phyloP scores from a whole-genome alignment of 139 green algal genomes.

The Chlamydomonas sp. region DNA sequence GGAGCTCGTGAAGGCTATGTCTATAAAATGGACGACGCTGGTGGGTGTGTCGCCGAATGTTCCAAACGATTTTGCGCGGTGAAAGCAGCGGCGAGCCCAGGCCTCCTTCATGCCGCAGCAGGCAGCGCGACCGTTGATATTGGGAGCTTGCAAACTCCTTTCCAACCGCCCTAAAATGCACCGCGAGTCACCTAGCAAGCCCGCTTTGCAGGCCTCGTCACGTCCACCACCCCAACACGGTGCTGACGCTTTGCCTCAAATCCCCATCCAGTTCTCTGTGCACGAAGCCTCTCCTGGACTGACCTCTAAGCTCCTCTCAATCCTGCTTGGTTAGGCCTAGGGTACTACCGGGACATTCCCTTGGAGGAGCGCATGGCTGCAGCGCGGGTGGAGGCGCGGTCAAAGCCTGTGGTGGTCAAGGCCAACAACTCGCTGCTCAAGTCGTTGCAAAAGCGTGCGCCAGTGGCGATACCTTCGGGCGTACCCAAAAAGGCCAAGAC shows the following conservation, averaged over 20 bases:
- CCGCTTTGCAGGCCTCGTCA: too few species aligned
- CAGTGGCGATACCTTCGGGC: not conserved
- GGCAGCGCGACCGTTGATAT: too few species aligned
- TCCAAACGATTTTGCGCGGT: not conserved
- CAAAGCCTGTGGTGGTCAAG: slow-evolving; percentile 48
- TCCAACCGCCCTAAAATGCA: too few species aligned
- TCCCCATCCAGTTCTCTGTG: too few species aligned
- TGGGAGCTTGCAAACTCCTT: too few species aligned
- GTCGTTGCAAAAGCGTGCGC: slow-evolving; percentile 33
- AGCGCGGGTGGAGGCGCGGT: not conserved
- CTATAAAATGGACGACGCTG: slow-evolving; percentile 34
- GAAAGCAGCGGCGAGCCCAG: not conserved
- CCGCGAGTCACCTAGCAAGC: too few species aligned
- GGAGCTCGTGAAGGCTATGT: slow-evolving; percentile 32
- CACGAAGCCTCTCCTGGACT: not conserved
- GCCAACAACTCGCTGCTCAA: slow-evolving; percentile 50
- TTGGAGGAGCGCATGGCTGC: not conserved
- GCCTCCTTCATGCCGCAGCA: too few species aligned
- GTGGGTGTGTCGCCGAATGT: not conserved
- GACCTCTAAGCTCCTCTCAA: not conserved
- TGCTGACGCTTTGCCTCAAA: too few species aligned
- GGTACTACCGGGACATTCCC: slow-evolving; percentile 45
- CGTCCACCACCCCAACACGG: too few species aligned
- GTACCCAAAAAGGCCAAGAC: slow-evolving; percentile 54
- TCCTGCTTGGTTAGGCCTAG: slow-evolving; percentile 1